These are phyloP conservation scores for Symmetrospora coprosmae DNA, from an alignment of 768 basidiomycete genomes.

Conservation along the genomic window DNA sequence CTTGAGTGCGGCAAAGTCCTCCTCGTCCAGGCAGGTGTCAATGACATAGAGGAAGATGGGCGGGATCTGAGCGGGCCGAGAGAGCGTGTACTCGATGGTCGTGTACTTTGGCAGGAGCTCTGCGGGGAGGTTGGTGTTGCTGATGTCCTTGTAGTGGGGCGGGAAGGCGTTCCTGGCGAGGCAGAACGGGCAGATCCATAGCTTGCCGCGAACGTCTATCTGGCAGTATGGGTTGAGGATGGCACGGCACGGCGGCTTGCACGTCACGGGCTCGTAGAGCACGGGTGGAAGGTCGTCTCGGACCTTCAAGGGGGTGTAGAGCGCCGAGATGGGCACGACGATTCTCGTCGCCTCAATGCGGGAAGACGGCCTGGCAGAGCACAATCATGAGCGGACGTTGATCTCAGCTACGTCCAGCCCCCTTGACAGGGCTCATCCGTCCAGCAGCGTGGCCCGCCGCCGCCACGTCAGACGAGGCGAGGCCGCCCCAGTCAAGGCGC, in stretches of 20 bases:
- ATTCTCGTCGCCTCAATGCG: slow-evolving; percentile 95
- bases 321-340: slow-evolving; percentile 93
- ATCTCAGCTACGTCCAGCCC: too few relatives aligned
- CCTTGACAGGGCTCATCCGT: too few relatives aligned
- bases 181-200: slow-evolving; percentile 99
- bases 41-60: slow-evolving; percentile 95
- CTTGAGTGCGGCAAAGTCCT: slow-evolving; percentile 85
- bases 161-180: slow-evolving; percentile 92
- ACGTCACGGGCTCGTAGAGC: slow-evolving; percentile 93
- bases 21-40: slow-evolving; percentile 81
- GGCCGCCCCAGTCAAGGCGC: too few relatives aligned
- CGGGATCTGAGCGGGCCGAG: slow-evolving; percentile 75
- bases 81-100: slow-evolving; percentile 97
- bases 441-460: too few relatives aligned
- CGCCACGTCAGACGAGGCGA: too few relatives aligned
- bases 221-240: slow-evolving; percentile 77
- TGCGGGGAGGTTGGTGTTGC: slow-evolving; percentile 86
- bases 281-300: slow-evolving; percentile 90
- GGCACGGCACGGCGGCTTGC: slow-evolving; percentile 93
- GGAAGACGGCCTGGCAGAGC: slow-evolving; percentile 51
- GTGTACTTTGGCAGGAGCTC: slow-evolving; percentile 96
- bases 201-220: slow-evolving; percentile 93
- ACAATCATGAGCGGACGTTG: too few relatives aligned
- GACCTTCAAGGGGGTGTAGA: slow-evolving; percentile 88
- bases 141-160: slow-evolving; percentile 96